These are phyloP conservation scores for Knoxdaviesia proteae DNA, from an alignment of 2,329 filamentous ascomycete species.

Conservation along the genomic window DNA sequence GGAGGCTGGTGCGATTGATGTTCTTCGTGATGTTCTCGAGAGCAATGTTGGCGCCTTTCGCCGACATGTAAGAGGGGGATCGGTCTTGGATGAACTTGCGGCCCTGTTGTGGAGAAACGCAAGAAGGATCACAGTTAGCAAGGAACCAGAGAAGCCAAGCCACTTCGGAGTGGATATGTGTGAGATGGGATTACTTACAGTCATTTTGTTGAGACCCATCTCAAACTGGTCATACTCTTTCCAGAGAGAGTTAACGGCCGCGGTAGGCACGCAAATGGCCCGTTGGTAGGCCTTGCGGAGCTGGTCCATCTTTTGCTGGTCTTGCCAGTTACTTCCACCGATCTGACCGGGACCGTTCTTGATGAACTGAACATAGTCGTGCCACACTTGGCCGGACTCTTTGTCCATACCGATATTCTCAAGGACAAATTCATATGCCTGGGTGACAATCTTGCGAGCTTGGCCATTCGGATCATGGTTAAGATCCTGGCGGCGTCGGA, in stretches of 20 bases:
- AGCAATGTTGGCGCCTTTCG: slow-evolving; percentile 72
- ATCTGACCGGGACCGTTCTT: slow-evolving; percentile 70
- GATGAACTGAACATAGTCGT: slow-evolving; percentile 86
- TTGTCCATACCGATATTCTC: slow-evolving; percentile 79
- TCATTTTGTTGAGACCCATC: slow-evolving; percentile 79
- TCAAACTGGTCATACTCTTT: slow-evolving; percentile 97
- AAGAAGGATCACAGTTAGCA: not conserved
- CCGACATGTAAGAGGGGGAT: slow-evolving; percentile 88
- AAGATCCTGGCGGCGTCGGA: slow-evolving; percentile 76
- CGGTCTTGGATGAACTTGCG: slow-evolving; percentile 88
- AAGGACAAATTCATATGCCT: slow-evolving; percentile 84
- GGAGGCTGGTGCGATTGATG: slow-evolving; percentile 56
- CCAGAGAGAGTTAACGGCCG: slow-evolving; percentile 69
- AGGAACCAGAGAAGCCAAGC: not conserved
- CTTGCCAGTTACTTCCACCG: slow-evolving; percentile 80
- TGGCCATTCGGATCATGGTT: slow-evolving; percentile 53
- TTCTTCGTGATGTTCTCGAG: slow-evolving; percentile 73
- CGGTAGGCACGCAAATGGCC: slow-evolving; percentile 71
- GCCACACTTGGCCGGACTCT: slow-evolving; percentile 76
- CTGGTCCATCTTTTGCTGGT: slow-evolving; percentile 93
- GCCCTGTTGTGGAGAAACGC: slow-evolving; percentile 31
- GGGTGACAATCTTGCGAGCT: slow-evolving; percentile 59
- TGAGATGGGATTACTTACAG: slow-evolving; percentile 29
- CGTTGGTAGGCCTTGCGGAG: slow-evolving; percentile 82
- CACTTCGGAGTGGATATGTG: not conserved